phyloP scores from a whole-genome alignment of 148 eudicot genomes.

The Vaccinium vitisidaea region DNA sequence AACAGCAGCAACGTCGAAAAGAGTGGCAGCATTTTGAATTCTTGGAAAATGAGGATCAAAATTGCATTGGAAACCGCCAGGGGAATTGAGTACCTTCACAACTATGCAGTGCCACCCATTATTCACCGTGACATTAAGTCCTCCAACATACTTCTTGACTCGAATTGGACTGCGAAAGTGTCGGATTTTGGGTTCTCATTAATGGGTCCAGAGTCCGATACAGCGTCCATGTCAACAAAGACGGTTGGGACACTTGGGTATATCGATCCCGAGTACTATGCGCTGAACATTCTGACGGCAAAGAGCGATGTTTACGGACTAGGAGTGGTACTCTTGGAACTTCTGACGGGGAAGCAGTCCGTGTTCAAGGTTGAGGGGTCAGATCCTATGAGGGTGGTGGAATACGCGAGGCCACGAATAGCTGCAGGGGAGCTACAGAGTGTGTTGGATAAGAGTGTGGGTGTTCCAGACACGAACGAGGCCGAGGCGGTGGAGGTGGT shows the following conservation, averaged over 20 bases:
- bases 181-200: constrained; percentile 61
- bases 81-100: constrained; percentile 66
- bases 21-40: constrained; percentile 30
- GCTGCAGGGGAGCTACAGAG: constrained; percentile 47
- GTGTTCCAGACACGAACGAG: constrained; percentile 41
- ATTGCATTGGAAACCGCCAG: constrained; percentile 60
- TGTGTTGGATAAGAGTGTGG: constrained; percentile 54
- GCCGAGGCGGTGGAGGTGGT: constrained; percentile 58
- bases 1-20: constrained; percentile 23
- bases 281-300: constrained; percentile 46
- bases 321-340: constrained; percentile 60
- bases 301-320: constrained; percentile 68
- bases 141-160: constrained; percentile 56
- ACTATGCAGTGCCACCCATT: constrained; percentile 65
- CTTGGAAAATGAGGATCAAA: constrained; percentile 61
- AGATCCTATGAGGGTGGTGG: constrained; percentile 49
- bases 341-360: constrained; percentile 59
- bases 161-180: constrained; percentile 58
- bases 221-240: constrained; percentile 31
- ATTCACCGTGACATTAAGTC: constrained; percentile 65
- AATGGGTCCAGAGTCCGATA: constrained; percentile 33
- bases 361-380: constrained; percentile 42
- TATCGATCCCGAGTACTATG: constrained; percentile 62
- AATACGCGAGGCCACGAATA: constrained; percentile 45
- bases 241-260: constrained; percentile 59